phyloP scores from a whole-genome alignment of 441 rosid species.

The Erodium texanum region DNA sequence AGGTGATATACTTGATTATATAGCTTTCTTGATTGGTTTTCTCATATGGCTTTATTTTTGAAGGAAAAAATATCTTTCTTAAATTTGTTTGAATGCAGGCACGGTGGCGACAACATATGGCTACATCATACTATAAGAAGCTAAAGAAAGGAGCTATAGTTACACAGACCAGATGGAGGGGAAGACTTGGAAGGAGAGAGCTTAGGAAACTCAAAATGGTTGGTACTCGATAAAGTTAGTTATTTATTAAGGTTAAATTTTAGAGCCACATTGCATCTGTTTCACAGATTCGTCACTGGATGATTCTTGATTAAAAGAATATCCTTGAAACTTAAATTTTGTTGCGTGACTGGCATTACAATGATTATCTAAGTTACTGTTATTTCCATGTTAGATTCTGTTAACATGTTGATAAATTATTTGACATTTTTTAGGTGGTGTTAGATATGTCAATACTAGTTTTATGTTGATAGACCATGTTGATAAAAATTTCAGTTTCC shows the following conservation, averaged over 20 bases:
- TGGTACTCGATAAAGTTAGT: constrained; percentile 19
- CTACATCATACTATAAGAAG: constrained; percentile 51
- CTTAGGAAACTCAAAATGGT: constrained; percentile 98
- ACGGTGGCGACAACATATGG: constrained; percentile 70
- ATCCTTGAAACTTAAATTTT: not conserved
- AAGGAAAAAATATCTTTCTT: constrained; percentile 2
- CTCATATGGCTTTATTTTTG: constrained; percentile 5
- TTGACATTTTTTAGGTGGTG: no score
- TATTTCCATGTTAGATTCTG: not conserved
- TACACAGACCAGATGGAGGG: constrained; percentile 89
- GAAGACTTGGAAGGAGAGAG: constrained; percentile 63
- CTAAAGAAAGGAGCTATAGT: constrained; percentile 64
- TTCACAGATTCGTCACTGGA: not conserved
- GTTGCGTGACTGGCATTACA: not conserved
- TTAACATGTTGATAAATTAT: not conserved
- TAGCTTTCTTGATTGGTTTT: constrained; percentile 2
- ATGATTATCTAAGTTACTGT: not conserved
- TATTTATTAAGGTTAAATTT: not conserved
- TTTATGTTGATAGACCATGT: not conserved
- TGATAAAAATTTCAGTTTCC: not conserved
- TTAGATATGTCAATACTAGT: not conserved
- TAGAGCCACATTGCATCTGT: no score
- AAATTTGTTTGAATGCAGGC: constrained; percentile 37
- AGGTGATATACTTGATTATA: constrained; percentile 38
- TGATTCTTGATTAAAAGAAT: not conserved